Conservation (phyloP, 306 rosid genomes). For the Herpetospermum pedunculosum region DNA sequence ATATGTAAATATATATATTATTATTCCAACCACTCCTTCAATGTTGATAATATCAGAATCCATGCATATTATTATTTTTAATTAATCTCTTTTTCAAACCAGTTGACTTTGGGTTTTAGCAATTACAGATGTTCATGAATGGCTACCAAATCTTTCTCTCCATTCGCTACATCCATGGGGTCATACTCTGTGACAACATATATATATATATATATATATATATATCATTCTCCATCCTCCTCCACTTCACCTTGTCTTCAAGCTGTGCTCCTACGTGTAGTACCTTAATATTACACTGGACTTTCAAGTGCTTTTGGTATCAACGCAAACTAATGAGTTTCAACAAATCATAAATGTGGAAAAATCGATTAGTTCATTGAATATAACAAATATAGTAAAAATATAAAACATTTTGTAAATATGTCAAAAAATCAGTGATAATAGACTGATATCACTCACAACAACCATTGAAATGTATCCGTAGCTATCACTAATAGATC, state of each 20-base stretch:
- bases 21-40: not conserved
- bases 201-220: too few species aligned
- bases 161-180: conserved; percentile 12
- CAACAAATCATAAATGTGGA: too few species aligned
- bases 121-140: not conserved
- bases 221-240: too few species aligned
- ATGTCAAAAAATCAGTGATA: too few species aligned
- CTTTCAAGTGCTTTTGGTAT: not conserved
- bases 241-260: conserved; percentile 3
- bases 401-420: too few species aligned
- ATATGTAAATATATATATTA: not conserved
- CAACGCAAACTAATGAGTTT: too few species aligned
- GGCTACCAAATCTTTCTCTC: not conserved
- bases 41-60: not conserved
- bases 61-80: not conserved
- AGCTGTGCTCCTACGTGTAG: not conserved
- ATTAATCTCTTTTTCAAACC: not conserved
- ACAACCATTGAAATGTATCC: too few species aligned
- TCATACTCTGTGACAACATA: conserved; percentile 68
- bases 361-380: too few species aligned
- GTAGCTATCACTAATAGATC: too few species aligned
- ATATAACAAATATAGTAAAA: too few species aligned
- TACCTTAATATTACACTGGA: not conserved
- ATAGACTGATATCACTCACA: too few species aligned
- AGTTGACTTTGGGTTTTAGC: not conserved